phyloP scores from a whole-genome alignment of 2,329 filamentous ascomycete species.

The Thielaviopsis punctulata region DNA sequence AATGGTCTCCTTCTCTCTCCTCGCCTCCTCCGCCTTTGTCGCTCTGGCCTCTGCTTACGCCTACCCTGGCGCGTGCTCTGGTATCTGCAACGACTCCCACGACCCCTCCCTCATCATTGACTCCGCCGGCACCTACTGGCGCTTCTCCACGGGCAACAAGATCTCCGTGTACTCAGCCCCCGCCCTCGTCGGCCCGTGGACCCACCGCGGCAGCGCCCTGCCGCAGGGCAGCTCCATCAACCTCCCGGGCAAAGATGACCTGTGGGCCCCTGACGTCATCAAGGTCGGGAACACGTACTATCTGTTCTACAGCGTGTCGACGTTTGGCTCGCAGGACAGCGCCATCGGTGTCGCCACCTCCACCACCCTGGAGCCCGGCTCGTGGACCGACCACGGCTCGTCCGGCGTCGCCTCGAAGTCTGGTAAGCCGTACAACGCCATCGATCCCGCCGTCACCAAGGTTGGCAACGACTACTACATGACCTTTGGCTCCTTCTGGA shows the following conservation, averaged over 20 bases:
- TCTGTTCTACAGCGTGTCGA: constrained; percentile 49
- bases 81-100: constrained; percentile 21
- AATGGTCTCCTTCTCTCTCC: constrained; percentile 10
- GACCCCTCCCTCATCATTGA: constrained; percentile 24
- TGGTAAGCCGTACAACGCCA: constrained; percentile 36
- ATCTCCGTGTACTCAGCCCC: constrained; percentile 24
- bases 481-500: constrained; percentile 54
- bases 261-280: constrained; percentile 20
- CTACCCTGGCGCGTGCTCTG: constrained; percentile 22
- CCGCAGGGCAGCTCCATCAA: constrained; percentile 23
- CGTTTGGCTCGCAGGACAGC: constrained; percentile 42
- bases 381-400: constrained; percentile 42
- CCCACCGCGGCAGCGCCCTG: constrained; percentile 23
- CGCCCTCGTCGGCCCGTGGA: constrained; percentile 26
- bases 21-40: constrained; percentile 7
- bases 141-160: constrained; percentile 25
- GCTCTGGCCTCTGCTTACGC: constrained; percentile 13
- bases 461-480: constrained; percentile 27
- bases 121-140: constrained; percentile 25
- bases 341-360: constrained; percentile 40
- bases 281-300: constrained; percentile 42
- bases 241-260: constrained; percentile 23
- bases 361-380: constrained; percentile 30
- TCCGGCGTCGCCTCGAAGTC: constrained; percentile 31
- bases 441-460: constrained; percentile 38